Base-by-base conservation (phyloP, 345 rosid species). In the Aegle marmelos region DNA sequence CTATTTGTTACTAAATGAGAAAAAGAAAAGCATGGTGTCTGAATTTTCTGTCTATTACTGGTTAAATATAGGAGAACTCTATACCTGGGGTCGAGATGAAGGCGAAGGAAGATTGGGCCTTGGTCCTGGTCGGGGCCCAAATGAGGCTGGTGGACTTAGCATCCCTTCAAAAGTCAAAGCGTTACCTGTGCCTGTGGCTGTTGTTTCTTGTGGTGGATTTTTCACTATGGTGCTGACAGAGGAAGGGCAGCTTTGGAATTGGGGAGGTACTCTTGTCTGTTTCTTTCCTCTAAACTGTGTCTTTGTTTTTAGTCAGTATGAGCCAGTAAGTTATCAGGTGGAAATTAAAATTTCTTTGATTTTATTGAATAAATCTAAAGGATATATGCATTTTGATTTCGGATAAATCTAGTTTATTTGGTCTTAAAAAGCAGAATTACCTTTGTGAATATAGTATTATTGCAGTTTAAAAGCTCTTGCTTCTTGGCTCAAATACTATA, bases 101-200 rank as follows among this genome's bases (percentile, higher is more conserved):
- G 99, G 97, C 36, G 99, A 94, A 57, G 98, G 99, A 31, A 89
- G 99, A 79, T 84, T 95, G 74, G 99, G 99, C 65, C 95, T 94
- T 25, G 99, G 99, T 62, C 94, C 98, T 82, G 90, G 89, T 8
- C 83, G 90, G 33, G 98, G 99, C 64, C 99, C 97, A 54, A 93
- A 94, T 75, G 97, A 93, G 87, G 97, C 90, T 36, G 99, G 97
- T 73, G 94, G 98, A 70, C 90, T 89, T 68, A 91, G 99, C 82
- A 86, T 94, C 74, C 99, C 97, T n/a, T 91, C 91, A 74, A 84
- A 83, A 80, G 92, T 94, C 54, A 90, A 90, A 83, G 93, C 89
- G 56, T 82, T 93, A 37, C 81, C 92, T 27, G 87, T 83, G 21
- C 94, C 97, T 11, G 84, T 88, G 31, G 86, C 91, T 73, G 91